Evolutionary conservation across 148 eudicot species (phyloP), one percentile per base, ranked within the genome.

Genomic region (Rhododendron mucronatum): DNA sequence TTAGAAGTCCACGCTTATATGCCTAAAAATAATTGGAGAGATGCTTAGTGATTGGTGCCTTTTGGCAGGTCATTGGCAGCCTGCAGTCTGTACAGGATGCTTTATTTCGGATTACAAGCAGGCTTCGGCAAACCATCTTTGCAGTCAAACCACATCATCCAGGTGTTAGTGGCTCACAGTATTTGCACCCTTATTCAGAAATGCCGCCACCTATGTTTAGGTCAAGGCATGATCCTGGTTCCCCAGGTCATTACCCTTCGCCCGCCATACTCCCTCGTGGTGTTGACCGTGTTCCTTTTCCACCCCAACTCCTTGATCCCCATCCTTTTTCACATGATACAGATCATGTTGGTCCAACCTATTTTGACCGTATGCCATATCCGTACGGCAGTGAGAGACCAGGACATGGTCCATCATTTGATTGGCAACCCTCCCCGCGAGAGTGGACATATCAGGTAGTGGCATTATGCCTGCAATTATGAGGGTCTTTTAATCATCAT

Each of bases 31-130:
- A 28, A 41, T 30, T 69, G 8, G 48, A 67, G 37, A 53, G 26
- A 69, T 67, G 78, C 7, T 51, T 41, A 30, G 15, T 14, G 18
- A 33, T 30, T 33, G 74, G 33, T 67, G 50, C 47, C 20, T 71
- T 80, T 81, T 84, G 55, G 53, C 90, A 93, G 95, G 86, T 93
- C 59, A 86, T 83, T 84, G 95, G 95, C 76, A 93, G 87, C 88
- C 50, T 90, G 90, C 91, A 87, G 88, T 87, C 93, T 73, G 95
- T 93, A 50, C 92, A 89, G 82, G 95, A 93, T 89, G 93, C 93
- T 86, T 88, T 93, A 81, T 90, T 87, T 86, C 95, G 89, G 88
- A 90, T 93, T 55, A 93, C 95, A 33, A 69, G 93, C 86, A 90
- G 93, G 91, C 92, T 93, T 87, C 92, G 92, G 47, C 93, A 93